Evolutionary conservation across 2,329 filamentous ascomycete genomes (phyloP), one percentile per base, ranked within the genome.

Genomic region (Cordyceps farinosa): DNA sequence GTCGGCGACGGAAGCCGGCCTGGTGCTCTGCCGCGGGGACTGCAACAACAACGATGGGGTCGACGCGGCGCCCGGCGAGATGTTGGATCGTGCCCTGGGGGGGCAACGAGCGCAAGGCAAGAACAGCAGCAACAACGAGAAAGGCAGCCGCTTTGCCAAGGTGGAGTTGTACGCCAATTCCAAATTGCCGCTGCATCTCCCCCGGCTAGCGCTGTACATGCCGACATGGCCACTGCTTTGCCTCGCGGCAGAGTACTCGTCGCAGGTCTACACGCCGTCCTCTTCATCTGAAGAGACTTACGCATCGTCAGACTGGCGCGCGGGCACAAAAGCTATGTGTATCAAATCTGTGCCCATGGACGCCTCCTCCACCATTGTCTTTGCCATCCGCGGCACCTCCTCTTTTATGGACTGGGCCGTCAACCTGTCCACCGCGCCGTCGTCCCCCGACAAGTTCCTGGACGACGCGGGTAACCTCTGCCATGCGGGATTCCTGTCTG

Each of bases 401-500:
- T 90, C 86, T 7, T 90, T 95, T 68, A 87, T 90, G 78, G 92
- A 96, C 76, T 96, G 92, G 92, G 84, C 89, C 1, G 90, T 95
- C 52, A 96, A 96, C 73, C 82, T 95, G 61, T 86, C 90, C 56
- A 84, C 84, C 1, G 85, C 83, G 0, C 91, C 91, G 0, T 80
- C 83, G 0, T 80, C 86, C 1, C 90, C 92, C 0, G 72, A 71
- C 0, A 85, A 84, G 1, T 95, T 96, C 71, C 80, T 96, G 32
- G 91, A 96, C 70, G 91, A 96, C 68, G 74, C 81, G 0, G 86
- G 85, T 17, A 96, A 96, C 70, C 80, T 88, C 15, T 95, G 91
- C 71, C 92, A 96, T 71, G 82, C 89, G 1, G 92, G 92, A 0
- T 96, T 96, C 68, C 80, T 96, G 0, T 82, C 84, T 13, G 90